Conservation (phyloP, 352 stramenopile species). For the Pythium sp. region DNA sequence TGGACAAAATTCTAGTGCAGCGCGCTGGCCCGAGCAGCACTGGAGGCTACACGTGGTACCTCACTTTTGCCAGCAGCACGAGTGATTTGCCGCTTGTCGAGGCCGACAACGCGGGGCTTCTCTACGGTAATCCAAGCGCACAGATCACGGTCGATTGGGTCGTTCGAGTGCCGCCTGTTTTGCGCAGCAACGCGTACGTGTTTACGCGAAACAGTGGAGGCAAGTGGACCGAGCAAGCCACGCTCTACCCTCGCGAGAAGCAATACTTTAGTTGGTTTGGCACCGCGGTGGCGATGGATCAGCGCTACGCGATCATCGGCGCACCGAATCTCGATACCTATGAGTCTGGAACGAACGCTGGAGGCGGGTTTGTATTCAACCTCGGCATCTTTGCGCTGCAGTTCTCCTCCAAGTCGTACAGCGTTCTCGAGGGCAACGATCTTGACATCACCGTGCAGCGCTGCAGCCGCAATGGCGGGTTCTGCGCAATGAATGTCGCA, state of each 20-base stretch:
- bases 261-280: conserved; percentile 91
- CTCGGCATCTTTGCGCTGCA: conserved; percentile 86
- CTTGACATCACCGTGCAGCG: conserved; percentile 74
- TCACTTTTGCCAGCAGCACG: conserved; percentile 69
- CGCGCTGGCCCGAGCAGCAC: conserved; percentile 45
- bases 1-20: conserved; percentile 69
- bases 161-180: conserved; percentile 47
- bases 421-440: conserved; percentile 83
- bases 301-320: conserved; percentile 86
- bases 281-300: conserved; percentile 72
- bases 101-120: conserved; percentile 36
- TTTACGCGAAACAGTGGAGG: conserved; percentile 52
- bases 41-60: conserved; percentile 76
- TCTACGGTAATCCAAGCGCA: conserved; percentile 20
- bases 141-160: conserved; percentile 38
- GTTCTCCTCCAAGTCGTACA: conserved; percentile 71
- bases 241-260: conserved; percentile 88
- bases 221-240: conserved; percentile 89
- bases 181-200: conserved; percentile 63
- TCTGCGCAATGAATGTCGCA: conserved; percentile 65
- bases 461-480: conserved; percentile 43
- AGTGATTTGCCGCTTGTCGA: conserved; percentile 61
- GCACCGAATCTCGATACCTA: conserved; percentile 92
- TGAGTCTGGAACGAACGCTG: conserved; percentile 87
- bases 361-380: conserved; percentile 91